These are phyloP conservation scores for Metarhizium brunneum DNA, from an alignment of 2,329 filamentous ascomycete genomes.

Conservation along the genomic window DNA sequence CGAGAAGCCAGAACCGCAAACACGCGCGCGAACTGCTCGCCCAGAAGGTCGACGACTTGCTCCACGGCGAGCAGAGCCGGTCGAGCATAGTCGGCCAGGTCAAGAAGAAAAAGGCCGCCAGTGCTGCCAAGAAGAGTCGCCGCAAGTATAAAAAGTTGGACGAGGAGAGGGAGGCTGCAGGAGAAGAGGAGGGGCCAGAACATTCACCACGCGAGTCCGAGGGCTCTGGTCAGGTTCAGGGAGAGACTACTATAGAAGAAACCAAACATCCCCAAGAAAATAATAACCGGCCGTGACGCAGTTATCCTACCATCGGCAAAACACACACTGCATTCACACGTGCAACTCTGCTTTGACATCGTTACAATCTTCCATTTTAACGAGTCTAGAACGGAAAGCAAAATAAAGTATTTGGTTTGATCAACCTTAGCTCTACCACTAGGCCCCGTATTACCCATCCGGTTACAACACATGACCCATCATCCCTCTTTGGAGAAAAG, in stretches of 20 bases:
- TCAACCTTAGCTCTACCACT: slow-evolving; percentile 46
- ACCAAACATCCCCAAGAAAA: background rate
- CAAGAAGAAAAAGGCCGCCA: slow-evolving; percentile 62
- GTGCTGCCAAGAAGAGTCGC: slow-evolving; percentile 70
- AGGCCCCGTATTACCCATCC: slow-evolving; percentile 37
- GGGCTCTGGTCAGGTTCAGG: background rate
- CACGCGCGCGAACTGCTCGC: slow-evolving; percentile 72
- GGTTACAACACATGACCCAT: slow-evolving; percentile 41
- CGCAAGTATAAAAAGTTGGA: slow-evolving; percentile 65
- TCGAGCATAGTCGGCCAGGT: slow-evolving; percentile 53
- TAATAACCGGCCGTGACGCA: background rate
- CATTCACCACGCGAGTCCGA: background rate
- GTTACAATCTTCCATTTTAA: slow-evolving; percentile 18
- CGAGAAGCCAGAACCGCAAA: slow-evolving; percentile 76
- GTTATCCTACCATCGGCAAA: background rate
- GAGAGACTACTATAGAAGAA: background rate
- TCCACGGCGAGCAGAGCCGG: slow-evolving; percentile 62
- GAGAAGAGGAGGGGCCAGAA: background rate
- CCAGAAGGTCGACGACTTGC: slow-evolving; percentile 61
- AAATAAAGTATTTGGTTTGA: slow-evolving; percentile 44
- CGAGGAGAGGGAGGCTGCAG: slow-evolving; percentile 30
- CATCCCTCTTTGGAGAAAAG: slow-evolving; percentile 37
- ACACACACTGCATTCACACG: slow-evolving; percentile 9
- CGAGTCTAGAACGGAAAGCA: slow-evolving; percentile 28
- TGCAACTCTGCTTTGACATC: slow-evolving; percentile 4